A percentile compares a stretch with the other conserved stretches of the same genome.
Evolutionary conservation across 1,284 basidiomycete genomes (phyloP).

Genomic region (Trametes sp.): DNA sequence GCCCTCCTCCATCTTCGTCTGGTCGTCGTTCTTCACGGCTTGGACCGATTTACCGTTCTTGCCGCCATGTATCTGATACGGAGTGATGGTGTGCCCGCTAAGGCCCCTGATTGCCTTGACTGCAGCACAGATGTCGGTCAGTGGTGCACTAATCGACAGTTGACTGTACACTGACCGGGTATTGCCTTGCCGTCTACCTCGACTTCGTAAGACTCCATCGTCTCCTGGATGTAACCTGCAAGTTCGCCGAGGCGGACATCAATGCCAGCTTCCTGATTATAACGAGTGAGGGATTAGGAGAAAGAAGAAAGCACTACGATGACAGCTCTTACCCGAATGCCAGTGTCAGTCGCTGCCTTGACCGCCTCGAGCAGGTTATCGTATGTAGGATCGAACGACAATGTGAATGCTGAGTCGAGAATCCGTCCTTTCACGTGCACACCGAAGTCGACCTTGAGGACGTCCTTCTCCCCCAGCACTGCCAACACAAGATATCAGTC

Average conservation of each 20-base stretch:
- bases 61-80: constrained; percentile 88
- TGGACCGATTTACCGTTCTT: constrained; percentile 96
- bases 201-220: constrained; percentile 99
- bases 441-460: constrained; percentile 97
- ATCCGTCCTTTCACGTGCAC: constrained; percentile 97
- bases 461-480: constrained; percentile 87
- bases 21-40: constrained; percentile 89
- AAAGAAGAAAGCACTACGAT: background rate
- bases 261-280: constrained; percentile 89
- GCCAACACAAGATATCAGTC: constrained; percentile 17
- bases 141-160: constrained; percentile 1
- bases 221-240: constrained; percentile 94
- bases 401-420: constrained; percentile 94
- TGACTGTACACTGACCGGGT: constrained; percentile 63
- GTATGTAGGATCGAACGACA: constrained; percentile 90
- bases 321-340: constrained; percentile 67
- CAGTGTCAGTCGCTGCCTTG: constrained; percentile 92
- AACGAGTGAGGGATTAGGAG: background rate
- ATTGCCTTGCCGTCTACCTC: constrained; percentile 87
- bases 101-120: constrained; percentile 93
- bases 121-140: too few species aligned
- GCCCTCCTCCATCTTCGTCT: constrained; percentile 98
- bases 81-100: constrained; percentile 90
- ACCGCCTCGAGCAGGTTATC: constrained; percentile 91
- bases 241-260: constrained; percentile 95